Evolutionary conservation across 768 basidiomycete species (phyloP).

Genomic region (Leccinum rimulosum): DNA sequence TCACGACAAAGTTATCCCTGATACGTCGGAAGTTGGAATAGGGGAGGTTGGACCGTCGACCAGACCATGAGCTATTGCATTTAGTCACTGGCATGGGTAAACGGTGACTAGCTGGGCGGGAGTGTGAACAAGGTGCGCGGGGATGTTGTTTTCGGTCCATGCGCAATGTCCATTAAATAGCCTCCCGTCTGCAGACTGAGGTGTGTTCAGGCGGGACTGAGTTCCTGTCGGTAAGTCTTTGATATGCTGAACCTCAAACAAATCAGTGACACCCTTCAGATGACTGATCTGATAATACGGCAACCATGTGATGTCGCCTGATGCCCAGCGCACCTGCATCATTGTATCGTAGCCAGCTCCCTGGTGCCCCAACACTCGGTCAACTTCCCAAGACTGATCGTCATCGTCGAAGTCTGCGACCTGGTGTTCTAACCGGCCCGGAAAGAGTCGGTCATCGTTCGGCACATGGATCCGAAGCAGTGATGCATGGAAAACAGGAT

Average conservation of each 20-base stretch:
- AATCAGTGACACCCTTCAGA: background rate
- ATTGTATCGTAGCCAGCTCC: background rate
- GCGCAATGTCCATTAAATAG: too few species aligned
- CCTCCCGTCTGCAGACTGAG: too few species aligned
- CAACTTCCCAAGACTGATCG: background rate
- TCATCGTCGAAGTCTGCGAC: constrained; percentile 11
- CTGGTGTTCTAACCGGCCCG: constrained; percentile 17
- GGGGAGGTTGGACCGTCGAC: too few species aligned
- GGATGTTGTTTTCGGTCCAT: too few species aligned
- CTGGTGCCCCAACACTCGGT: background rate
- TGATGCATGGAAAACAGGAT: constrained; percentile 34
- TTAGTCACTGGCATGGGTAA: too few species aligned
- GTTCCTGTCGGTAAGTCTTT: too few species aligned
- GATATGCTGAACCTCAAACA: background rate
- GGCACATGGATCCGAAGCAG: constrained; percentile 24
- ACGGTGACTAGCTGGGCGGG: too few species aligned
- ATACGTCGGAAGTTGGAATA: too few species aligned
- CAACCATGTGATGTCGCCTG: background rate
- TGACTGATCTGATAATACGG: background rate
- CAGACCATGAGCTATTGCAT: too few species aligned
- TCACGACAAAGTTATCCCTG: too few species aligned
- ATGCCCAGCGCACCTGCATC: background rate
- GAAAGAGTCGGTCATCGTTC: constrained; percentile 29
- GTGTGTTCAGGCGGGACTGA: too few species aligned
- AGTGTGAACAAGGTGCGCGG: too few species aligned